These are phyloP conservation scores for Wickerhamomyces ciferrii DNA, from an alignment of 805 yeast species.

Conservation along the genomic window DNA sequence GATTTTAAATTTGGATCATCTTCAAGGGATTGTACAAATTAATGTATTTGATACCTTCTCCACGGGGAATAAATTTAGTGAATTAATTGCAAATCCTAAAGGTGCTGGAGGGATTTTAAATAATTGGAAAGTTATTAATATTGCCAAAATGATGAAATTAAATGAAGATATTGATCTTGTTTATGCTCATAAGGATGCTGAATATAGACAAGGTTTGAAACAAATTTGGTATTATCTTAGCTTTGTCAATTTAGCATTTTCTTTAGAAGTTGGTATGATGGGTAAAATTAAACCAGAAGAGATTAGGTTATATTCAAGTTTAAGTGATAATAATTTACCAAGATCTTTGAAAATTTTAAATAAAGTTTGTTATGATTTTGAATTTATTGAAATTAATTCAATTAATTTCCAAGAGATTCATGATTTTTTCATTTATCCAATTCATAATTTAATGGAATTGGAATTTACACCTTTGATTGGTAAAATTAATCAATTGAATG, in stretches of 20 bases:
- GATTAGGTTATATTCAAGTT: neutral
- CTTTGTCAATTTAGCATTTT: neutral
- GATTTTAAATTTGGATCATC: neutral
- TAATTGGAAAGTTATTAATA: neutral
- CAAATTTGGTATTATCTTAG: neutral
- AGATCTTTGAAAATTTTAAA: neutral
- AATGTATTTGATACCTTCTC: neutral
- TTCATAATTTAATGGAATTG: neutral
- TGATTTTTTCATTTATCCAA: too few species aligned
- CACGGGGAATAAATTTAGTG: neutral
- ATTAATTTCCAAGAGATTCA: too few species aligned
- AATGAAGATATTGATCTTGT: neutral
- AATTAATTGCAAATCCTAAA: neutral
- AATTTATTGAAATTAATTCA: neutral
- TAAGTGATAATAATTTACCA: neutral
- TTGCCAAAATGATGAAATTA: neutral
- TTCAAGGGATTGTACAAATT: neutral
- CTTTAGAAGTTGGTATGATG: neutral
- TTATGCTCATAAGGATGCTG: neutral
- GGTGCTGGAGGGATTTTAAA: neutral
- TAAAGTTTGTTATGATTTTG: neutral
- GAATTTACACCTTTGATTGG: neutral
- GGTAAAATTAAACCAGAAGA: neutral
- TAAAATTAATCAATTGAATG: neutral
- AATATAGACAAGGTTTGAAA: neutral